Percentiles rank a stretch among this genome's conserved stretches.
Evolutionary conservation across 2,329 filamentous ascomycete genomes (phyloP).

Genomic region (Fusarium mundagurra): DNA sequence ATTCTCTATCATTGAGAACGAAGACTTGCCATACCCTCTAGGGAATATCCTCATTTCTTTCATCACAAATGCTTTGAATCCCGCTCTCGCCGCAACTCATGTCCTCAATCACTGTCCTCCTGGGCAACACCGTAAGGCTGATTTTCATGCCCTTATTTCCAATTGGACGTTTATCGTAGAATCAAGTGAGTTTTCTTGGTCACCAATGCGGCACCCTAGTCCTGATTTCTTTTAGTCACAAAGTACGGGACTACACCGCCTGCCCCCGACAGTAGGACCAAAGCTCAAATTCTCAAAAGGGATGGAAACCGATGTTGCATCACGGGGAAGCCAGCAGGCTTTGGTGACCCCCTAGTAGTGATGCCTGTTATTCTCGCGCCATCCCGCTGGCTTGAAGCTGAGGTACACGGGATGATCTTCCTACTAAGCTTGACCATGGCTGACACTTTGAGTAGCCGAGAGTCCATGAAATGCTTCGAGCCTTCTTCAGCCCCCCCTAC

Average conservation of each 20-base stretch:
- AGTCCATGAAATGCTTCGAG: background rate
- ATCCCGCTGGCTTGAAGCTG: background rate
- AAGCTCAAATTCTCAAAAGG: background rate
- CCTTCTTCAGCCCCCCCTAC: background rate
- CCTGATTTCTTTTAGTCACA: background rate
- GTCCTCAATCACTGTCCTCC: rapidly evolving
- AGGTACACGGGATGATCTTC: background rate
- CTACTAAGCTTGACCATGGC: background rate
- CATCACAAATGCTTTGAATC: rapidly evolving
- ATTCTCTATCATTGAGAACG: background rate
- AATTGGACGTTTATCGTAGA: background rate
- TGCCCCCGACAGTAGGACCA: background rate
- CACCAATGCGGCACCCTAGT: rapidly evolving
- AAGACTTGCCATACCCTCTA: rapidly evolving
- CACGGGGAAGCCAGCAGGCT: background rate
- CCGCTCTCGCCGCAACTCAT: background rate
- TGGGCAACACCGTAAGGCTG: rapidly evolving
- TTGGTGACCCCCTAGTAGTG: background rate
- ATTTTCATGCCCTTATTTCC: rapidly evolving
- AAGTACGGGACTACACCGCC: background rate
- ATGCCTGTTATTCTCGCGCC: background rate
- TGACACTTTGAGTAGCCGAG: background rate
- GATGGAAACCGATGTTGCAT: background rate
- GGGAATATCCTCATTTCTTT: rapidly evolving
- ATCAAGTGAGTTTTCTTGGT: rapidly evolving